Percentiles rank a stretch among this genome's conserved stretches.
phyloP scores from a whole-genome alignment of 176 grass and related monocot genomes.

The Cocos nucifera region DNA sequence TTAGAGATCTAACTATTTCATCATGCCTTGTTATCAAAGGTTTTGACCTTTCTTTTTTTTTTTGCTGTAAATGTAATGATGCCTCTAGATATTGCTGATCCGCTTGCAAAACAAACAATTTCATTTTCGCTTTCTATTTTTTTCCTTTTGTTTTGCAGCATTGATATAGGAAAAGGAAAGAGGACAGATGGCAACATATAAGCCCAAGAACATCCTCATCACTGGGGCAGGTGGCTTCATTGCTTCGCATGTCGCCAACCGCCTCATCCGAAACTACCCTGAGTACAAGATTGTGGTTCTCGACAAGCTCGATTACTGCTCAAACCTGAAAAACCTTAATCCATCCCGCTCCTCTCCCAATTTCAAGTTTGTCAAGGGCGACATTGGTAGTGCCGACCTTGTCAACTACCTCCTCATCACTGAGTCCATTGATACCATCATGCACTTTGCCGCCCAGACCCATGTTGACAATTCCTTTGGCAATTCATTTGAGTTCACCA shows the following conservation, averaged over 20 bases:
- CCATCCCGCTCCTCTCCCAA: conserved; percentile 5
- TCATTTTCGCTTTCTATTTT: too few species aligned
- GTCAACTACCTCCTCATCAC: conserved; percentile 22
- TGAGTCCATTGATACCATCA: conserved; percentile 19
- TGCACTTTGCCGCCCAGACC: conserved; percentile 22
- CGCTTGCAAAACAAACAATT: too few species aligned
- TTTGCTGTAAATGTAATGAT: too few species aligned
- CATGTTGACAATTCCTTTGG: conserved; percentile 23
- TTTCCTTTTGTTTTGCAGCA: too few species aligned
- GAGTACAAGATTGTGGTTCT: conserved; percentile 23
- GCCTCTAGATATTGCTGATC: too few species aligned
- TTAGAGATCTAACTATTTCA: too few species aligned
- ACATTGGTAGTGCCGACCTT: conserved; percentile 16
- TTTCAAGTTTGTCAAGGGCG: conserved; percentile 19
- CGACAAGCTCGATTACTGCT: conserved; percentile 22
- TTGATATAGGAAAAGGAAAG: background rate
- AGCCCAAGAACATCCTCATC: conserved; percentile 17
- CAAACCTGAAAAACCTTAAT: conserved; percentile 19
- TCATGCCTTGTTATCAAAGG: too few species aligned
- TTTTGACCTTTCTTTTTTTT: too few species aligned
- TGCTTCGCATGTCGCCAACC: conserved; percentile 13
- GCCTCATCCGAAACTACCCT: conserved; percentile 14
- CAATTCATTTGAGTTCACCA: conserved; percentile 20
- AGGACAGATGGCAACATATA: conserved; percentile 1
- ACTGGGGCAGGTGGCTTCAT: conserved; percentile 19